Evolutionary conservation across 2,329 filamentous ascomycete genomes (phyloP), one percentile per base, ranked within the genome.

Genomic region (Stachybotrys chlorohalonatus): DNA sequence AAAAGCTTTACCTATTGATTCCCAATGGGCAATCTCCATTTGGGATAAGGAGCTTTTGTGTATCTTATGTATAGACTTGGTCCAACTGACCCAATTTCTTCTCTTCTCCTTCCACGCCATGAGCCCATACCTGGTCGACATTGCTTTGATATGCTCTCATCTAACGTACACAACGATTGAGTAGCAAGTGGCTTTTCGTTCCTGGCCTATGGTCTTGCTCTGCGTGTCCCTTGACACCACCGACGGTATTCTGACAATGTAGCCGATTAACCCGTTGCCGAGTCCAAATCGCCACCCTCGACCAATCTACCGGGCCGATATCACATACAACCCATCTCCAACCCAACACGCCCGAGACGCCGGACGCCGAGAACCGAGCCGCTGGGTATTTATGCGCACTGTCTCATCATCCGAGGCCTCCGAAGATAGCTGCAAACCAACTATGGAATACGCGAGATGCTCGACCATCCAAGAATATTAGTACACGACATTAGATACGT

Each of bases 51-150:
- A 63, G 65, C 62, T 65, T 64, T 63, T 59, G 63, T 68, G 66
- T 68, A 68, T 62, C 64, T 61, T 66, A 68, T 66, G 63, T 68
- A 68, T 68, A 68, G 66, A 65, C 63, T 59, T 63, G 58, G 58
- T 63, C 60, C 65, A 55, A 65, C 58, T 59, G 58, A 64, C 57
- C 66, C 63, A 24, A 16, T 30, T 53, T 46, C 30, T 31, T 47
- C 16, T 47, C 24, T 50, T 52, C 52, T 16, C 36, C 9, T 42
- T 42, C 36, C 9, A 13, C 36, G 6, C 36, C 13, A 3, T 42
- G 36, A 42, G 36, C 24, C 24, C 24, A 24, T 24, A 24, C 24
- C 24, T 24, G 24, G 24, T 24, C 24, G 24, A 42, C 13, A 42
- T 9, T 13, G 36, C 36, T 42, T 42, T 42, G 36, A 42, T 2